Evolutionary conservation across 1,139 yeast genomes (phyloP), one percentile per base, ranked within the genome.

Genomic region (Lodderomyces margitis): DNA sequence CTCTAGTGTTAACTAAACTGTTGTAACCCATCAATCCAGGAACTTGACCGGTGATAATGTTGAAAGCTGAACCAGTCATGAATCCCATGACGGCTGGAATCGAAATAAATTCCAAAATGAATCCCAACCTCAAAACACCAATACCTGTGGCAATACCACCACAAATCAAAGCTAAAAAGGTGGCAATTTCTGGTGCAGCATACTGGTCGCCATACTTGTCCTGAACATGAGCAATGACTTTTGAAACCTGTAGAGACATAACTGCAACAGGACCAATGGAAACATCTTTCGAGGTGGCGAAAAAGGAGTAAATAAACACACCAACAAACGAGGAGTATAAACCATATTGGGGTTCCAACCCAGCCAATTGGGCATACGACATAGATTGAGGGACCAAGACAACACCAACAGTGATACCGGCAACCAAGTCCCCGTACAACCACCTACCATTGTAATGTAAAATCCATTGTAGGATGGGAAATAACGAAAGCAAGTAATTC

Each of bases 191-290:
- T 0, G 87, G 83, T 4, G 78, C 81, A 7, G 74, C 55, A 50
- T 75, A 75, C 47, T 68, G 67, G 35, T 62, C 71, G 37, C 64
- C 62, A 33, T 42, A 55, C 41, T 59, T 53, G 5, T 41, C 52
- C 46, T 78, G 78, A 10, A 89, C 94, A 41, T 73, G 71, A 24
- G 78, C 76, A 43, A 89, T 75, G 39, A 87, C 91, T 59, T 84
- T 87, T 37, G 91, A 81, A 23, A 87, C 89, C 61, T 89, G 91
- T 50, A 81, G 62, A 11, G 96, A 87, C 96, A 91, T 89, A 47
- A 91, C 97, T 2, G 98, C 98, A 31, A 91, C 98, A 5, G 98
- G 97, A 24, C 97, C 98, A 55, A 91, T 89, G 47, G 94, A 85
- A 36, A 91, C 96, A 71, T 91, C 98, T 64, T 89, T 91, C 15